Percentiles rank a stretch among this genome's conserved stretches.
phyloP scores from a whole-genome alignment of 2,329 filamentous ascomycete genomes.

The Exophiala alcalophila region DNA sequence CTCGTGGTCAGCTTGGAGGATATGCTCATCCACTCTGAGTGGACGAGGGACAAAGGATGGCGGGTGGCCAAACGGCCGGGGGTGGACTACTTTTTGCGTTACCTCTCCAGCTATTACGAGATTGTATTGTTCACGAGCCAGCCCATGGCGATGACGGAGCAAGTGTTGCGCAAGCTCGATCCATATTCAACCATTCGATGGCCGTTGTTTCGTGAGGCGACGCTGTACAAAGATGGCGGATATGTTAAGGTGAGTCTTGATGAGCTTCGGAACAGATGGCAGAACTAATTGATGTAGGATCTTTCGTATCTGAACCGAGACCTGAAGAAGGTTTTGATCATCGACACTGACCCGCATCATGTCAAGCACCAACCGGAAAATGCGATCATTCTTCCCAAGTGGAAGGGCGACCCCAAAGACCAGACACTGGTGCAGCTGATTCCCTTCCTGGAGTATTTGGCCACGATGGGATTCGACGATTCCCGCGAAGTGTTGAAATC shows the following conservation, averaged over 20 bases:
- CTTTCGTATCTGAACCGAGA: slow-evolving; percentile 97
- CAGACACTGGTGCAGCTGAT: slow-evolving; percentile 84
- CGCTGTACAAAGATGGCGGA: slow-evolving; percentile 91
- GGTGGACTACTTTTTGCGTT: slow-evolving; percentile 94
- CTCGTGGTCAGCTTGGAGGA: slow-evolving; percentile 91
- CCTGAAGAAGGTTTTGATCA: slow-evolving; percentile 88
- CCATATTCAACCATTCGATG: slow-evolving; percentile 94
- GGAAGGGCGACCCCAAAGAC: slow-evolving; percentile 80
- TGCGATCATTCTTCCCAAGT: slow-evolving; percentile 85
- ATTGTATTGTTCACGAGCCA: slow-evolving; percentile 92
- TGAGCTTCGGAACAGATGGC: slow-evolving; percentile 1
- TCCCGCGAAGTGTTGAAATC: slow-evolving; percentile 82
- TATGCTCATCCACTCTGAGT: slow-evolving; percentile 89
- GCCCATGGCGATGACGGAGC: slow-evolving; percentile 78
- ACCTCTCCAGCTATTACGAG: slow-evolving; percentile 97
- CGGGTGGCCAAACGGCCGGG: slow-evolving; percentile 91
- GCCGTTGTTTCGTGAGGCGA: slow-evolving; percentile 94
- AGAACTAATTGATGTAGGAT: slow-evolving; percentile 58
- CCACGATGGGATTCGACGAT: slow-evolving; percentile 87
- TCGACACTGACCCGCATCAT: slow-evolving; percentile 81
- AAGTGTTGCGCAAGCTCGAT: slow-evolving; percentile 87
- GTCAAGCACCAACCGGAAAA: slow-evolving; percentile 93
- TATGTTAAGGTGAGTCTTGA: slow-evolving; percentile 75
- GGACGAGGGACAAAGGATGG: slow-evolving; percentile 92
- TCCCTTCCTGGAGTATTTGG: slow-evolving; percentile 95